phyloP scores from a whole-genome alignment of 2,329 filamentous ascomycete genomes.

The Triangularia verruculosa region DNA sequence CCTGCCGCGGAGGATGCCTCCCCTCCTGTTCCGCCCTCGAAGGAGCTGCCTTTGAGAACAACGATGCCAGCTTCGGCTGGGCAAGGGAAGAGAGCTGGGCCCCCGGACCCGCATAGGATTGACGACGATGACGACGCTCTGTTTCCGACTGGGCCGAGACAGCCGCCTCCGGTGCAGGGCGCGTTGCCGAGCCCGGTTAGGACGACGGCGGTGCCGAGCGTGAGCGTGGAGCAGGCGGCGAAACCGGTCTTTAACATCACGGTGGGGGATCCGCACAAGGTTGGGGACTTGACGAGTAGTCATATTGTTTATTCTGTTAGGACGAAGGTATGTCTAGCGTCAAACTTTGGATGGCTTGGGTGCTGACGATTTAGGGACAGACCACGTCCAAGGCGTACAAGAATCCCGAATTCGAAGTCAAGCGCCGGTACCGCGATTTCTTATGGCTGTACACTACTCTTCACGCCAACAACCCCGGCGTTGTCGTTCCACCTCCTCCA shows the following conservation, averaged over 20 bases:
- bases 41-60: slow-evolving; percentile 61
- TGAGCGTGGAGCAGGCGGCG: slow-evolving; percentile 88
- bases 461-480: slow-evolving; percentile 89
- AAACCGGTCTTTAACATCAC: slow-evolving; percentile 88
- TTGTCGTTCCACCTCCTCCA: slow-evolving; percentile 91
- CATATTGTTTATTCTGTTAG: slow-evolving; percentile 97
- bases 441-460: slow-evolving; percentile 95
- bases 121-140: slow-evolving; percentile 66
- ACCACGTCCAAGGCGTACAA: slow-evolving; percentile 96
- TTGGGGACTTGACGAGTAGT: slow-evolving; percentile 92
- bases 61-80: slow-evolving; percentile 44
- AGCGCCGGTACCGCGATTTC: slow-evolving; percentile 91
- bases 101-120: slow-evolving; percentile 60
- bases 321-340: slow-evolving; percentile 66
- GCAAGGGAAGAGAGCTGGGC: slow-evolving; percentile 41
- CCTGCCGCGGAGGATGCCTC: slow-evolving; percentile 28
- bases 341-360: no score
- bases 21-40: slow-evolving; percentile 67
- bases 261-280: slow-evolving; percentile 96
- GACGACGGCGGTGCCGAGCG: slow-evolving; percentile 65
- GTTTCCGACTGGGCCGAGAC: slow-evolving; percentile 46
- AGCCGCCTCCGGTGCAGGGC: slow-evolving; percentile 63
- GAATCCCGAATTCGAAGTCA: slow-evolving; percentile 88
- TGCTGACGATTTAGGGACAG: slow-evolving; percentile 41
- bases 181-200: slow-evolving; percentile 51